Percentiles rank a stretch among this genome's conserved stretches.
Evolutionary conservation across 1,284 basidiomycete species (phyloP).

Genomic region (Melampsora americana): DNA sequence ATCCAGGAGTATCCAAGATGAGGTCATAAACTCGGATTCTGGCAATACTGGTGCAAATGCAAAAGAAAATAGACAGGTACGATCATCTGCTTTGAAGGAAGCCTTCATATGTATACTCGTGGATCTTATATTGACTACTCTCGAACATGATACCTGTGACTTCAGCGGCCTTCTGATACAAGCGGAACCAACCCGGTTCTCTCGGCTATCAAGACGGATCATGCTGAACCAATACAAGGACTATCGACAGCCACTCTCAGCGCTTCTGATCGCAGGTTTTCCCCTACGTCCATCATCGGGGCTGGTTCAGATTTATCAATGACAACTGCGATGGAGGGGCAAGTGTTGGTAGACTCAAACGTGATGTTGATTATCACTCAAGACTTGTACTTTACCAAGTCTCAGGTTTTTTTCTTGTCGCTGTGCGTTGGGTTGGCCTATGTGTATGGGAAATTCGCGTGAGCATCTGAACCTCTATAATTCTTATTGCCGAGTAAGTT

Average conservation of each 20-base stretch:
- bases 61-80: not conserved
- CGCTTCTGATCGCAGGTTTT: not conserved
- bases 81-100: not conserved
- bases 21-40: not conserved
- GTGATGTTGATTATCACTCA: conserved; percentile 50
- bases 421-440: conserved; percentile 28
- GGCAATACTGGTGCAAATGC: not conserved
- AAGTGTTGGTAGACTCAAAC: conserved; percentile 44
- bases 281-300: not conserved
- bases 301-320: not conserved
- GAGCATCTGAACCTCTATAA: not conserved
- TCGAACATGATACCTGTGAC: no score
- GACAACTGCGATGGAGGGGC: not conserved
- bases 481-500: no score
- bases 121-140: no score
- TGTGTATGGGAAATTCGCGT: conserved; percentile 32
- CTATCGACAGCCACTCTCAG: not conserved
- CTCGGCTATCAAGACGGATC: no score
- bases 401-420: conserved; percentile 34
- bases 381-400: conserved; percentile 48
- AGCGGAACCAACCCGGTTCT: no score
- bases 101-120: no score
- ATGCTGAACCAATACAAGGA: no score
- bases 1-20: not conserved
- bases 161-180: no score